These are phyloP conservation scores for Ophiostoma piceae DNA, from an alignment of 2,329 filamentous ascomycete species.

Conservation along the genomic window DNA sequence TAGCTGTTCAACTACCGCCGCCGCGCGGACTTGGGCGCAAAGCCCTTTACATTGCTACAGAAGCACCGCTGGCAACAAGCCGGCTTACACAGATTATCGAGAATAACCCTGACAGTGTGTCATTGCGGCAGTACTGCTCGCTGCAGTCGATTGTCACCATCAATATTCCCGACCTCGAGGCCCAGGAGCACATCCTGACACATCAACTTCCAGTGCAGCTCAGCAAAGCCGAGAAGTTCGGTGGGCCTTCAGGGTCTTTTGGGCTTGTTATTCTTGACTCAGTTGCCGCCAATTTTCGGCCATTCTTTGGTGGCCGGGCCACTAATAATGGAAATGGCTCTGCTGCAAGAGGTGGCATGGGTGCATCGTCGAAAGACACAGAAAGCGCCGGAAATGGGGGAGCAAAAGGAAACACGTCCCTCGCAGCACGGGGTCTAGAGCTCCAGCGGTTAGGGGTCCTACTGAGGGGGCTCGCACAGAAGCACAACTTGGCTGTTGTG, in stretches of 20 bases:
- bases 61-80: constrained; percentile 74
- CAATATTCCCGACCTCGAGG: constrained; percentile 81
- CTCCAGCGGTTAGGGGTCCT: constrained; percentile 71
- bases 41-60: constrained; percentile 92
- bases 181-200: constrained; percentile 88
- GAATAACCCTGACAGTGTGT: constrained; percentile 50
- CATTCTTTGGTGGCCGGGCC: constrained; percentile 67
- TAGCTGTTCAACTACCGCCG: constrained; percentile 74
- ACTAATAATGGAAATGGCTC: constrained; percentile 30
- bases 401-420: constrained; percentile 31
- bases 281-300: constrained; percentile 91
- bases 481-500: constrained; percentile 73
- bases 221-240: constrained; percentile 62
- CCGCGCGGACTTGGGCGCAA: constrained; percentile 65
- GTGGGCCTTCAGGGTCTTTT: constrained; percentile 41
- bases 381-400: not conserved
- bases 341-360: constrained; percentile 28
- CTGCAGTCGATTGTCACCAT: constrained; percentile 75
- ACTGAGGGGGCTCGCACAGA: constrained; percentile 68
- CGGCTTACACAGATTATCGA: constrained; percentile 75
- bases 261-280: constrained; percentile 85
- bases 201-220: constrained; percentile 78
- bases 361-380: not conserved
- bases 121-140: constrained; percentile 50
- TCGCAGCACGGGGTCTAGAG: constrained; percentile 72